Conservation (phyloP, 192 early-diverging fungal genomes). For the Gigaspora rosea region DNA sequence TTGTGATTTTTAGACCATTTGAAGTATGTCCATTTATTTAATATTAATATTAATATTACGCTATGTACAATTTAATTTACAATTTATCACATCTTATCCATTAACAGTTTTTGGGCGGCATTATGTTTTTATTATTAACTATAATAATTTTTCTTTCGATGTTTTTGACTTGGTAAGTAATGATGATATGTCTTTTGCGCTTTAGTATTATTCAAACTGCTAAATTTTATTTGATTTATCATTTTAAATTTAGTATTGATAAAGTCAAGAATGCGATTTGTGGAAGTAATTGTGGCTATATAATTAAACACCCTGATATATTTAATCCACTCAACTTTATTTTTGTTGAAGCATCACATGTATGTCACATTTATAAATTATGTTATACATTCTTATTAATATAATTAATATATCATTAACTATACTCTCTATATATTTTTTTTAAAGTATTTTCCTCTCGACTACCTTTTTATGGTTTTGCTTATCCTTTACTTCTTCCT, state of each 20-base stretch:
- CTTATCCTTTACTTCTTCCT: conserved; percentile 57
- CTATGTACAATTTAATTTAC: not conserved
- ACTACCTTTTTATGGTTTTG: conserved; percentile 53
- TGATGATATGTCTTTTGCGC: not conserved
- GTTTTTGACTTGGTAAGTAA: conserved; percentile 27
- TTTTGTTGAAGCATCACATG: conserved; percentile 51
- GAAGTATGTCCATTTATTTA: not conserved
- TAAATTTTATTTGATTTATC: not conserved
- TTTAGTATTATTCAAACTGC: not conserved
- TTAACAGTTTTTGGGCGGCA: not conserved
- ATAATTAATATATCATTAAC: too few relatives aligned
- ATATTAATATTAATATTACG: not conserved
- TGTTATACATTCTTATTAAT: not conserved
- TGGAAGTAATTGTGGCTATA: conserved; percentile 58
- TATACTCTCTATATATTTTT: not conserved
- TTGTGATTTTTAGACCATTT: not conserved
- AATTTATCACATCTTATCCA: not conserved
- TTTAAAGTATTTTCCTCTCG: conserved; percentile 53
- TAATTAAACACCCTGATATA: conserved; percentile 47
- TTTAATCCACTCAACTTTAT: conserved; percentile 59
- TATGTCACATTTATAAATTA: conserved; percentile 24
- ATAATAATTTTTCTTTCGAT: not conserved
- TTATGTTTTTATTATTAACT: not conserved
- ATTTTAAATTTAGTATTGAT: conserved; percentile 44
- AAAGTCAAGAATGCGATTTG: conserved; percentile 54